These are phyloP conservation scores for Leersia perrieri DNA, from an alignment of 176 grass and related monocot species.

Conservation along the genomic window DNA sequence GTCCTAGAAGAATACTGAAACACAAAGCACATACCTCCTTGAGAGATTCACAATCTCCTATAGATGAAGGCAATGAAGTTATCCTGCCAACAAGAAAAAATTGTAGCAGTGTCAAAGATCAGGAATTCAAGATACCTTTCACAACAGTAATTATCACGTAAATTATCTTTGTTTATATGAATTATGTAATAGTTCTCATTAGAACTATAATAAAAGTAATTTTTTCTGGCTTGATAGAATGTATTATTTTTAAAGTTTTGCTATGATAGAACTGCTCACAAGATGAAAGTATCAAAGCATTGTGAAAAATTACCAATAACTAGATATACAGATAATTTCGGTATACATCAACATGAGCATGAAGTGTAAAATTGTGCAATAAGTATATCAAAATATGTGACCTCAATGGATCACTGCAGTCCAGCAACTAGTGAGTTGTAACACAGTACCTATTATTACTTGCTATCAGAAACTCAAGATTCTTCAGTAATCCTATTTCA, in stretches of 20 bases:
- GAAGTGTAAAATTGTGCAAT: background rate
- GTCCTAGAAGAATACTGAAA: slow-evolving; percentile 11
- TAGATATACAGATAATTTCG: background rate
- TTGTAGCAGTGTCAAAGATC: slow-evolving; percentile 8
- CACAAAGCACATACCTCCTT: slow-evolving; percentile 48
- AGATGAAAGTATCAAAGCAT: background rate
- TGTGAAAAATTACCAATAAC: background rate
- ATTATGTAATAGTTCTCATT: background rate
- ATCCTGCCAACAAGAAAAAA: slow-evolving; percentile 58
- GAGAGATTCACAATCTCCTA: slow-evolving; percentile 80
- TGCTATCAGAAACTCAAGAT: slow-evolving; percentile 77
- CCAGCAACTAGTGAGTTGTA: slow-evolving; percentile 12
- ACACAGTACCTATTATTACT: slow-evolving; percentile 75
- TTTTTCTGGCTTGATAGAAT: background rate
- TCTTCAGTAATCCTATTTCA: slow-evolving; percentile 73
- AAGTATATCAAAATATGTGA: background rate
- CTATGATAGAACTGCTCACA: background rate
- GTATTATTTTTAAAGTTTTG: background rate
- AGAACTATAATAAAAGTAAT: background rate
- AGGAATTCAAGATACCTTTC: background rate
- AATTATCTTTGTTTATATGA: too few relatives aligned
- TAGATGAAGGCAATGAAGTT: slow-evolving; percentile 63
- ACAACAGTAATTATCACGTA: slow-evolving; percentile 34
- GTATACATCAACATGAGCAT: background rate
- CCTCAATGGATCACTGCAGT: slow-evolving; percentile 18